Percentiles rank a stretch among this genome's conserved stretches.
Conservation (phyloP, 179 eudicot species). For the Silene noctiflora region DNA sequence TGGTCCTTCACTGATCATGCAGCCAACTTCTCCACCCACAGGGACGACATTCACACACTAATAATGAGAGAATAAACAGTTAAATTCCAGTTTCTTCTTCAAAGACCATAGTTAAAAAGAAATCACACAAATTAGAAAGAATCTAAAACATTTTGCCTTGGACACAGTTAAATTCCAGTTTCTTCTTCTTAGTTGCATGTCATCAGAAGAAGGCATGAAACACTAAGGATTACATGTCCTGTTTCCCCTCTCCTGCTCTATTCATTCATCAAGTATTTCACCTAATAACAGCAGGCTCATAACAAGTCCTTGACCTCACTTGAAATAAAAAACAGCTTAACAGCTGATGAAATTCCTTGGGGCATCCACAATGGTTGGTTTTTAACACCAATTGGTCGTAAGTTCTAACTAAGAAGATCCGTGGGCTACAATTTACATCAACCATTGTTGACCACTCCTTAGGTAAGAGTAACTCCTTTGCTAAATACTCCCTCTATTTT, state of each 20-base stretch:
- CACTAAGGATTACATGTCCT: not conserved
- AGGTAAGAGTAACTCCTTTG: not conserved
- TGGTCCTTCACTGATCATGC: conserved; percentile 96
- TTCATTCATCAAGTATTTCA: not conserved
- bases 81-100: not conserved
- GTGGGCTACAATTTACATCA: not conserved
- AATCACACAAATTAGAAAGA: not conserved
- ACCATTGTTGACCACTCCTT: not conserved
- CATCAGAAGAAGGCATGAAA: not conserved
- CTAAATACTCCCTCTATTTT: not conserved
- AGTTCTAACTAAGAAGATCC: no score
- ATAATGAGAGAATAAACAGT: conserved; percentile 13
- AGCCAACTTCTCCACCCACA: conserved; percentile 78
- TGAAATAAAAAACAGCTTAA: not conserved
- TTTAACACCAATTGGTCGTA: no score
- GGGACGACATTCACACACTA: conserved; percentile 62
- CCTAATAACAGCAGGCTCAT: not conserved
- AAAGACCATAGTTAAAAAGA: not conserved
- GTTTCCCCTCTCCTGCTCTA: not conserved
- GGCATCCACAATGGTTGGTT: not conserved
- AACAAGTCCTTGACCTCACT: not conserved
- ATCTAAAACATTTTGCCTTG: not conserved
- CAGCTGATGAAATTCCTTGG: not conserved
- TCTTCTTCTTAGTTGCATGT: not conserved
- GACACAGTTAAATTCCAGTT: no score